Conservation (phyloP, 495 filamentous ascomycete genomes). For the Astrothelium subdiscretum region DNA sequence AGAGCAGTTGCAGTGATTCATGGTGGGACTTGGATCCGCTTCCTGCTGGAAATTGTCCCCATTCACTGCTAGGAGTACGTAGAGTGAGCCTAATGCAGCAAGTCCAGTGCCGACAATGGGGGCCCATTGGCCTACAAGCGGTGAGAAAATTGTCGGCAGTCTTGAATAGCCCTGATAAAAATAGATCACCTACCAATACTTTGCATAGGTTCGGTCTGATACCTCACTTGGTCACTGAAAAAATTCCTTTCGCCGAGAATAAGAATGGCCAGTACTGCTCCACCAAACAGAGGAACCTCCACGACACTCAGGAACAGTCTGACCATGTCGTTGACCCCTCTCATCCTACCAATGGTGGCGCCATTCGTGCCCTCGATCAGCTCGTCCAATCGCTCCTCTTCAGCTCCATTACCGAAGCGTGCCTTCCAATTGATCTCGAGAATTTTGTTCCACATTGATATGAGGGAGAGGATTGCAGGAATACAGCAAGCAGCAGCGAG, state of each 20-base stretch:
- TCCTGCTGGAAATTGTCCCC: conserved; percentile 10
- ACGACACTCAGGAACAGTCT: conserved; percentile 35
- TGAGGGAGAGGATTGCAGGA: conserved; percentile 43
- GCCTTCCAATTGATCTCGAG: conserved; percentile 43
- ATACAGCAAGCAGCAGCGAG: conserved; percentile 49
- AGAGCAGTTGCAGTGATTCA: conserved; percentile 18
- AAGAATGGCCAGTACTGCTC: conserved; percentile 43
- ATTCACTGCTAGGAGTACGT: conserved; percentile 34
- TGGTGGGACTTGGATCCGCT: conserved; percentile 3
- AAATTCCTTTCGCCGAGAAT: conserved; percentile 48
- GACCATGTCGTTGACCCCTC: conserved; percentile 33
- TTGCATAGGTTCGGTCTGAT: conserved; percentile 44
- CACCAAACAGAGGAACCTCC: conserved; percentile 42
- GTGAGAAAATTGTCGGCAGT: conserved; percentile 9
- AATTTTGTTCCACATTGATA: conserved; percentile 50
- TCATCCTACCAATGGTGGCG: conserved; percentile 40
- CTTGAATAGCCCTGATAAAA: background rate
- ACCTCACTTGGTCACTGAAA: conserved; percentile 36
- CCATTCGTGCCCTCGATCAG: conserved; percentile 43
- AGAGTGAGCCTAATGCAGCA: conserved; percentile 43
- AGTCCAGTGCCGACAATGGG: conserved; percentile 43
- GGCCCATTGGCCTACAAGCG: conserved; percentile 40
- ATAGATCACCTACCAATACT: conserved; percentile 37
- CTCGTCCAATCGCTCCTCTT: conserved; percentile 23
- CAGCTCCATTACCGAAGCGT: conserved; percentile 22